Conservation (phyloP, 352 stramenopile species). For the Pilasporangium apinafurcum region DNA sequence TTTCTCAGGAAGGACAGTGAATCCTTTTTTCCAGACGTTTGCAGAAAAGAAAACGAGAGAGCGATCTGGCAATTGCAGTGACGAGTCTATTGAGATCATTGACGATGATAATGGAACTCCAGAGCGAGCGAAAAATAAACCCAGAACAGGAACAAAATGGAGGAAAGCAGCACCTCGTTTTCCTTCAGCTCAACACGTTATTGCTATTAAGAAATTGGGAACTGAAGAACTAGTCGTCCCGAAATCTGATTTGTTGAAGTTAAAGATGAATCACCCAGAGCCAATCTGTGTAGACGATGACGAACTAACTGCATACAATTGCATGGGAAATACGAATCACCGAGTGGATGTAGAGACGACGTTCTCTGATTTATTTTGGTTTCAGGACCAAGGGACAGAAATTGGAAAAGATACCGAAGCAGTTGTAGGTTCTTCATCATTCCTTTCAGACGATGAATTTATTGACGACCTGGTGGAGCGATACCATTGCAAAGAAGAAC, state of each 20-base stretch:
- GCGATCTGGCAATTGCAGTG: not conserved
- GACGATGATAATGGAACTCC: slow-evolving; percentile 7
- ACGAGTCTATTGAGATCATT: slow-evolving; percentile 19
- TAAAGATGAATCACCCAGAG: slow-evolving; percentile 16
- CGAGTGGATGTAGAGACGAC: slow-evolving; percentile 34
- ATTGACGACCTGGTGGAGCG: slow-evolving; percentile 48
- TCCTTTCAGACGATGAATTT: slow-evolving; percentile 26
- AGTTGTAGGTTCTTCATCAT: no score
- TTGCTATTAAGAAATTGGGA: slow-evolving; percentile 6
- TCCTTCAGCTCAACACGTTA: slow-evolving; percentile 37
- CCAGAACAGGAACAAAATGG: slow-evolving; percentile 20
- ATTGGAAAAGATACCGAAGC: slow-evolving; percentile 4
- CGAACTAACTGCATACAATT: slow-evolving; percentile 5
- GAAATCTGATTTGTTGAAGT: slow-evolving; percentile 22
- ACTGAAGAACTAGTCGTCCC: slow-evolving; percentile 4
- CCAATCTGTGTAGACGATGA: not conserved
- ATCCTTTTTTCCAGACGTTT: slow-evolving; percentile 59
- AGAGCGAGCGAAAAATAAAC: slow-evolving; percentile 4
- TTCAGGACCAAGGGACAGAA: slow-evolving; percentile 43
- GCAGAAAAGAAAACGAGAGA: slow-evolving; percentile 7
- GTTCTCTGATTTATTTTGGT: slow-evolving; percentile 56
- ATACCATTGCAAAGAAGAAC: slow-evolving; percentile 46
- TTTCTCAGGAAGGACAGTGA: slow-evolving; percentile 46
- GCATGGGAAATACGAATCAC: slow-evolving; percentile 22
- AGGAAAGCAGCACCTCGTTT: slow-evolving; percentile 28